Evolutionary conservation across 139 green algal species (phyloP), one percentile per base, ranked within the genome.

Genomic region (Limnomonas spitsbergensis): DNA sequence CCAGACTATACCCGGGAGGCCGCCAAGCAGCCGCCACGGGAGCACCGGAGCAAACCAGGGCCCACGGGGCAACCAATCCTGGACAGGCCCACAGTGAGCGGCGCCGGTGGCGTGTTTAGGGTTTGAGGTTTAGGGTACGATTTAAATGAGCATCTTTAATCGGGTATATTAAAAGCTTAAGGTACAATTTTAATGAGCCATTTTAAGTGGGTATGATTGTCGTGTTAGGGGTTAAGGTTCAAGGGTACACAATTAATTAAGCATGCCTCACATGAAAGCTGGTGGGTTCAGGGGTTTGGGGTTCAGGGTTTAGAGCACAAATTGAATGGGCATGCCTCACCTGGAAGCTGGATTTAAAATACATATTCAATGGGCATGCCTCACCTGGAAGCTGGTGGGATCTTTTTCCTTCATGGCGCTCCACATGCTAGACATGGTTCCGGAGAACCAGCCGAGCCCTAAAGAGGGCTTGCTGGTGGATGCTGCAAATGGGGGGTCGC

Each of bases 341-440:
- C 56, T 14, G 56, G 24, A 4, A 7, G 7, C 6, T 38, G 56
- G 42, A 54, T 9, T 54, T 9, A 6, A 27, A 6, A 54, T 54
- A 54, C 42, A 27, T 27, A 27, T 6, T 9, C 42, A 54, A 54
- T 6, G 42, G 7, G 9, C 42, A 9, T 54, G 42, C 9, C 42
- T 54, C 29, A 70, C 56, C 56, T 70, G 56, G 14, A 70, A 20
- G 6, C 7, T 70, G 38, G 53, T 73, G 0, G 77, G 68, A 24
- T 81, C 81, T 73, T 86, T 86, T 38, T 78, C 74, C 34, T 81
- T 81, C 42, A 86, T 78, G 32, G n/a, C 31, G 38, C 80, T 73
- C 81, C 81, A 86, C 37, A 71, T 69, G 56, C 35, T 75, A 42
- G 38, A 47, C 4, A 75, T 32, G 9, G 14, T 53, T 20, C 4